Evolutionary conservation across 1,284 basidiomycete genomes (phyloP).

Genomic region (Megacollybia platyphylla): DNA sequence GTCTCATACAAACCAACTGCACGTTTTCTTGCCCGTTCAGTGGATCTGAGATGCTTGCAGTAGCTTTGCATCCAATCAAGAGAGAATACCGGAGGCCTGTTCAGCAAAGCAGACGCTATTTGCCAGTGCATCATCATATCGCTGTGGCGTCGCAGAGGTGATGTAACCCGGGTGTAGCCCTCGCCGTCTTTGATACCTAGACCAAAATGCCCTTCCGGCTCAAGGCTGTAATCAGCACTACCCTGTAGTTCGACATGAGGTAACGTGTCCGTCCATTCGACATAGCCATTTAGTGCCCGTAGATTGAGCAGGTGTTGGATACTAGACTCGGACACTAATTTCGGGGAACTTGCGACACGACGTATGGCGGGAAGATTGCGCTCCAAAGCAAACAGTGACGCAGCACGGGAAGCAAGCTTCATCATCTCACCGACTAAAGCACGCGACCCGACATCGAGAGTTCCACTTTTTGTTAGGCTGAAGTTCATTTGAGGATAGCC

Average conservation of each 20-base stretch:
- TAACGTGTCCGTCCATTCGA: slow-evolving; percentile 22
- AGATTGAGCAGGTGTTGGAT: slow-evolving; percentile 22
- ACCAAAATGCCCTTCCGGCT: slow-evolving; percentile 53
- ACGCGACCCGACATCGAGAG: slow-evolving; percentile 27
- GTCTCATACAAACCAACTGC: slow-evolving; percentile 7
- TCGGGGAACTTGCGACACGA: slow-evolving; percentile 33
- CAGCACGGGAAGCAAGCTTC: slow-evolving; percentile 71
- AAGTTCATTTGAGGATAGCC: slow-evolving; percentile 51
- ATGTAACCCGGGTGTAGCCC: slow-evolving; percentile 79
- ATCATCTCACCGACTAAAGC: slow-evolving; percentile 71
- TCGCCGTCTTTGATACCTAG: slow-evolving; percentile 62
- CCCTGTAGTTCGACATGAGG: slow-evolving; percentile 20
- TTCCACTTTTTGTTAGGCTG: slow-evolving; percentile 16
- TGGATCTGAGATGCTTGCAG: slow-evolving; percentile 15
- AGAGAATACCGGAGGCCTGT: slow-evolving; percentile 24
- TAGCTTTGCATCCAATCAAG: slow-evolving; percentile 27
- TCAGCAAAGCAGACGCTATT: slow-evolving; percentile 70
- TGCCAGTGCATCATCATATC: slow-evolving; percentile 93
- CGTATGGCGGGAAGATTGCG: slow-evolving; percentile 56
- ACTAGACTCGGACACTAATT: slow-evolving; percentile 17
- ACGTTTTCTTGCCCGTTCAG: slow-evolving; percentile 15
- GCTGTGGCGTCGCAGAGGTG: slow-evolving; percentile 76
- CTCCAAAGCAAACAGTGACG: slow-evolving; percentile 62
- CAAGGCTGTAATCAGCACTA: slow-evolving; percentile 30
- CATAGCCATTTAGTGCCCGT: slow-evolving; percentile 28